Evolutionary conservation across 1,284 basidiomycete species (phyloP).

Genomic region (Thecaphora frezii): DNA sequence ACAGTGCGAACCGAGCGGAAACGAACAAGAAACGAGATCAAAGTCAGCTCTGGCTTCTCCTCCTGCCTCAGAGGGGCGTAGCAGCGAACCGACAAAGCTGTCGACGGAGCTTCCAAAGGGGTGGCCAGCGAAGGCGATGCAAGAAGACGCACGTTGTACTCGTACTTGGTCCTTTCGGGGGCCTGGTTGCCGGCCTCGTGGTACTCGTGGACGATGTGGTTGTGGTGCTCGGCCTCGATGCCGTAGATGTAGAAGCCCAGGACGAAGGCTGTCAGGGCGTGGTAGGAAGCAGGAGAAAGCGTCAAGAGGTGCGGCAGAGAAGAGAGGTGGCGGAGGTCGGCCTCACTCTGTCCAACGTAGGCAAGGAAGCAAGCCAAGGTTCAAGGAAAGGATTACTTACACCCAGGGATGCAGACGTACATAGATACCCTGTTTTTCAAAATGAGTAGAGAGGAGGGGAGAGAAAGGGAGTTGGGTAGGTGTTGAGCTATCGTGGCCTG

Average conservation of each 20-base stretch:
- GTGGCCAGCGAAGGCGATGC: not conserved
- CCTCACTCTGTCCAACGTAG: too few species aligned
- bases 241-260: conserved; percentile 54
- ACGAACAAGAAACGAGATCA: too few species aligned
- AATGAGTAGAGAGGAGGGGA: not conserved
- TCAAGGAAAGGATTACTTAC: conserved; percentile 12
- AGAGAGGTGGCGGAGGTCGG: too few species aligned
- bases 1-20: too few species aligned
- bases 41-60: too few species aligned
- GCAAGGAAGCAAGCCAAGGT: too few species aligned
- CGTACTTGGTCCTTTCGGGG: conserved; percentile 49
- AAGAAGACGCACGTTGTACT: conserved; percentile 42
- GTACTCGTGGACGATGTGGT: conserved; percentile 49
- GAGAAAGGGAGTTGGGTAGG: not conserved
- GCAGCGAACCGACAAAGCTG: too few species aligned
- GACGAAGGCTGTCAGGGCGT: conserved; percentile 25
- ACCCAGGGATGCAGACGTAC: conserved; percentile 49
- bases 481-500: too few species aligned
- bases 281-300: conserved; percentile 1
- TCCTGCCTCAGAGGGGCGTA: too few species aligned
- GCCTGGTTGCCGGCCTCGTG: conserved; percentile 49
- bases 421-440: conserved; percentile 19
- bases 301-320: not conserved
- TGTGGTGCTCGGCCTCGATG: conserved; percentile 49
- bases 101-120: not conserved